A percentile compares a stretch with the other conserved stretches of the same genome.
phyloP scores from a whole-genome alignment of 495 filamentous ascomycete genomes.

The Collariella sp. region DNA sequence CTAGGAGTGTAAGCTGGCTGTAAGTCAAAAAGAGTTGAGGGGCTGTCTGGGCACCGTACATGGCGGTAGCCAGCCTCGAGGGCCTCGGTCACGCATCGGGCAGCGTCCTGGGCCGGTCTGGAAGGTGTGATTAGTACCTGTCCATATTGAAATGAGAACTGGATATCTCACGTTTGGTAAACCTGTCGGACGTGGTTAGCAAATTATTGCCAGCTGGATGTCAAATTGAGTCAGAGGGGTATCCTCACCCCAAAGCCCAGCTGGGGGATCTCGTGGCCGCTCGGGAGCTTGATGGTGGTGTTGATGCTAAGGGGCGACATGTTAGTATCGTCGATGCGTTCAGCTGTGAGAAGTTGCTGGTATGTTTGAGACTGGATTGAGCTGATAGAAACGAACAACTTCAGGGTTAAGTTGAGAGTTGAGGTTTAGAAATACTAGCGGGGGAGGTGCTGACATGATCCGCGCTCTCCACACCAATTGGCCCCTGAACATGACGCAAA shows the following conservation, averaged over 20 bases:
- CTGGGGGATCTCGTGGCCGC: conserved; percentile 68
- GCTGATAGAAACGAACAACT: too few species aligned
- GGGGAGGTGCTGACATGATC: too few species aligned
- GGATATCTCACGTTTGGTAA: conserved; percentile 54
- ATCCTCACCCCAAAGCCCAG: conserved; percentile 65
- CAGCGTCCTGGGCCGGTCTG: conserved; percentile 32
- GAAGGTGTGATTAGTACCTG: neutral
- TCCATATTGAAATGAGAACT: too few species aligned
- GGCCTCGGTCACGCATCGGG: conserved; percentile 50
- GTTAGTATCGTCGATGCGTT: conserved; percentile 4
- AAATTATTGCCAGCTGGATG: neutral
- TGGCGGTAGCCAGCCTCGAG: conserved; percentile 66
- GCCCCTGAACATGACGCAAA: too few species aligned
- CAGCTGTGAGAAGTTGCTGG: too few species aligned
- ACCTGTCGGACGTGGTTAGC: conserved; percentile 38
- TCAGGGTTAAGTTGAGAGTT: too few species aligned
- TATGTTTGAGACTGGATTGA: too few species aligned
- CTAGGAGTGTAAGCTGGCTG: conserved; percentile 21
- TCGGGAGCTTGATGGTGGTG: conserved; percentile 59
- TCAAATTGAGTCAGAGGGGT: neutral
- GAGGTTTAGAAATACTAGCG: too few species aligned
- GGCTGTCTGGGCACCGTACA: too few species aligned
- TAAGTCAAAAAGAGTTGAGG: too few species aligned
- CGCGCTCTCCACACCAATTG: too few species aligned
- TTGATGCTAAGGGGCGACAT: conserved; percentile 56